Evolutionary conservation across 352 stramenopile genomes (phyloP), one percentile per base, ranked within the genome.

Genomic region (Phytophthora colocasiae): DNA sequence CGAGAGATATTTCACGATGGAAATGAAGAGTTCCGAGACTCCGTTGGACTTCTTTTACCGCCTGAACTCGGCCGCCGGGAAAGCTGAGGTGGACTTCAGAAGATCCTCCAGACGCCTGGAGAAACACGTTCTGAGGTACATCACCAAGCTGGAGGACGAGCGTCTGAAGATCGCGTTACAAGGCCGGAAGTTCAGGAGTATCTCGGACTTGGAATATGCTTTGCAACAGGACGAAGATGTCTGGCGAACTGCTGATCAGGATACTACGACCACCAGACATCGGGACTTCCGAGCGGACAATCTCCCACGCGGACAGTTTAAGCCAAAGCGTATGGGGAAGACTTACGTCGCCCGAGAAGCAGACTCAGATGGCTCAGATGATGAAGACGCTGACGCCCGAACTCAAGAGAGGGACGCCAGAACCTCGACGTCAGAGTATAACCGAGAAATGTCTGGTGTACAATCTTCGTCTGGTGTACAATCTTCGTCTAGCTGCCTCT

Each of bases 161-260:
- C 27, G 29, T 24, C n/a, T 43, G n/a, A 54, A 54, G 9, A 54
- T n/a, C 2, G 29, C 47, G 2, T 17, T 54, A 12, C 47, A 54
- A 54, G 47, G 6, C 6, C 29, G 43, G n/a, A 6, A 27, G 39
- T 53, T 53, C 29, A 40, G 27, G 46, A 41, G 1, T 6, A 53
- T 41, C 17, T 6, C 11, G 0, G 46, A 53, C 14, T 1, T 41
- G 27, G 46, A 41, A 24, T 41, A 27, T 11, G 46, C 46, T 31
- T 3, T 50, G 8, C 4, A 19, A 17, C 44, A 34, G 5, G 12
- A 50, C 19, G 44, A 50, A 8, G 19, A 34, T 5, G 44, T 50
- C 3, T 50, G 44, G 44, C 4, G 11, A 11, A 9, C 14, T 2
- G 19, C 7, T 8, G 19, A 17, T 10, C 22, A 19, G 0, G 44